Conservation (phyloP, 1,139 yeast species). For the Schizosaccharomyces versatilis region DNA sequence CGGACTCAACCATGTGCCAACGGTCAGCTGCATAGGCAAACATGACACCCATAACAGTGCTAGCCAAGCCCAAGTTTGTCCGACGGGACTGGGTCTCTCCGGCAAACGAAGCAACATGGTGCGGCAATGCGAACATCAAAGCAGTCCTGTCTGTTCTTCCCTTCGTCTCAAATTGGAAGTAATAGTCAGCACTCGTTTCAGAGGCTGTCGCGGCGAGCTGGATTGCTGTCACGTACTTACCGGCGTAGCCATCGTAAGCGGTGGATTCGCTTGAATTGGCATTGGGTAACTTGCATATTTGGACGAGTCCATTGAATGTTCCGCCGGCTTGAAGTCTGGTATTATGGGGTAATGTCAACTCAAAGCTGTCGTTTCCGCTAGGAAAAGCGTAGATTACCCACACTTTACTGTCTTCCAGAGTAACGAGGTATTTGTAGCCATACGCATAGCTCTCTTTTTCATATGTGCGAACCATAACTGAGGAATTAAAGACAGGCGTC, state of each 20-base stretch:
- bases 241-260: constrained; percentile 35
- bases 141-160: constrained; percentile 30
- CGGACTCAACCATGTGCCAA: constrained; percentile 31
- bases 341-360: neutral
- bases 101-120: constrained; percentile 35
- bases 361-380: constrained; percentile 12
- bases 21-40: constrained; percentile 32
- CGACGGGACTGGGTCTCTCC: constrained; percentile 11
- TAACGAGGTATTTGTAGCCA: constrained; percentile 26
- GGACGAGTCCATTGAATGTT: constrained; percentile 2
- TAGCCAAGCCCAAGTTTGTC: constrained; percentile 23
- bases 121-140: constrained; percentile 49
- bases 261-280: constrained; percentile 16
- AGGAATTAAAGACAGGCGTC: constrained; percentile 32
- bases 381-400: constrained; percentile 36
- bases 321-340: neutral
- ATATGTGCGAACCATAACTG: constrained; percentile 28
- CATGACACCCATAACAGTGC: constrained; percentile 49
- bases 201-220: constrained; percentile 21
- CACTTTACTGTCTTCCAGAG: constrained; percentile 21
- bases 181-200: constrained; percentile 27
- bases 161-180: constrained; percentile 28
- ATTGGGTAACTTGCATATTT: constrained; percentile 3
- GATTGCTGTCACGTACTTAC: constrained; percentile 29
- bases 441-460: constrained; percentile 19